Evolutionary conservation across 345 rosid genomes (phyloP).

Genomic region (Lepidium aucheri): DNA sequence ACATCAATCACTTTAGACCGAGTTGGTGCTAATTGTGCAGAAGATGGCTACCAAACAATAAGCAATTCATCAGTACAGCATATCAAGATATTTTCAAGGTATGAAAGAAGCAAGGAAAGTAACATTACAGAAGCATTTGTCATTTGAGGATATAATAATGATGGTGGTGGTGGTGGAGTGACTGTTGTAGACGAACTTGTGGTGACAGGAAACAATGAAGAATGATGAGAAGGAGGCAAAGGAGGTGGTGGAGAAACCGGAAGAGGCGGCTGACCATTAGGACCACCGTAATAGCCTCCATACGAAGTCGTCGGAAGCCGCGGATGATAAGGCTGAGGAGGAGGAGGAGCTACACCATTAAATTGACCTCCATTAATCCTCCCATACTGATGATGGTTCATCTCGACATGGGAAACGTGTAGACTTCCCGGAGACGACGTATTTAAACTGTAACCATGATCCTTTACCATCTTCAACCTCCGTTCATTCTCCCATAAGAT

Average conservation of each 20-base stretch:
- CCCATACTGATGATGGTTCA: slow-evolving; percentile 14
- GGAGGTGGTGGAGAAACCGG: slow-evolving; percentile 71
- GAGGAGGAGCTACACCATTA: slow-evolving; percentile 21
- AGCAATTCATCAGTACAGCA: slow-evolving; percentile 27
- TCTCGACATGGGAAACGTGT: slow-evolving; percentile 21
- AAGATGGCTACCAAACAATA: slow-evolving; percentile 23
- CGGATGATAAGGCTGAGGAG: slow-evolving; percentile 6
- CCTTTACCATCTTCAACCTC: slow-evolving; percentile 72
- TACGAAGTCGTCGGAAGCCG: neutral
- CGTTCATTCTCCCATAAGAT: slow-evolving; percentile 51
- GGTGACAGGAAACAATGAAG: slow-evolving; percentile 50
- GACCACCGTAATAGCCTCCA: slow-evolving; percentile 14
- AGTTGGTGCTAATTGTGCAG: slow-evolving; percentile 27
- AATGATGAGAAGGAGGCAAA: slow-evolving; percentile 35
- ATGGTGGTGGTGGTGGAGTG: neutral
- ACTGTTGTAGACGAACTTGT: slow-evolving; percentile 24
- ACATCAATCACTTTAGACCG: slow-evolving; percentile 59
- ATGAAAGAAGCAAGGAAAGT: neutral
- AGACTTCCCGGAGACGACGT: slow-evolving; percentile 11
- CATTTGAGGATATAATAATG: slow-evolving; percentile 21
- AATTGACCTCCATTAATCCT: slow-evolving; percentile 20
- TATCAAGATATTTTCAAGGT: neutral
- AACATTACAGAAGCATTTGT: slow-evolving; percentile 19
- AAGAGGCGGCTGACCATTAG: slow-evolving; percentile 41
- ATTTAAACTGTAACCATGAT: slow-evolving; percentile 49